These are phyloP conservation scores for Talaromyces sp. DNA, from an alignment of 2,329 filamentous ascomycete genomes.

Conservation along the genomic window DNA sequence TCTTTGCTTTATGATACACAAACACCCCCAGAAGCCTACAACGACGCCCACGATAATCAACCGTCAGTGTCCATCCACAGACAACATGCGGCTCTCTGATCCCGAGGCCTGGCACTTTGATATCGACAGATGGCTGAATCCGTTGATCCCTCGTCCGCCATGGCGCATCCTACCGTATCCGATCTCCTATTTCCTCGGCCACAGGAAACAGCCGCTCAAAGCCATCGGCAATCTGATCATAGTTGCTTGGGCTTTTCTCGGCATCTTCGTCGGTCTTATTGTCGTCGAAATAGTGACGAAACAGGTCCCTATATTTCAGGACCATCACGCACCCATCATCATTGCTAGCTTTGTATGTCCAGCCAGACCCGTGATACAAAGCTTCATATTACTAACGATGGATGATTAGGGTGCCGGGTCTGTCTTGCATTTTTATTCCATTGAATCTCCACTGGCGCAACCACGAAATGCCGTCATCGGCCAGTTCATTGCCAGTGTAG, in stretches of 20 bases:
- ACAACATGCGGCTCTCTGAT: slow-evolving; percentile 20
- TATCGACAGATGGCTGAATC: slow-evolving; percentile 74
- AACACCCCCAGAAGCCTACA: background rate
- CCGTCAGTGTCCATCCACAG: background rate
- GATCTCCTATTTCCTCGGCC: slow-evolving; percentile 66
- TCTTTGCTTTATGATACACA: background rate
- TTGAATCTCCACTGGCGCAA: slow-evolving; percentile 69
- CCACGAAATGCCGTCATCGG: slow-evolving; percentile 67
- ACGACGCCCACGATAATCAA: background rate
- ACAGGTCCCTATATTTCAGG: slow-evolving; percentile 54
- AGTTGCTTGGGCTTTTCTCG: slow-evolving; percentile 62
- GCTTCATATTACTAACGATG: background rate
- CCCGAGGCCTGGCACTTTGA: slow-evolving; percentile 57
- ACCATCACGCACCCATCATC: slow-evolving; percentile 57
- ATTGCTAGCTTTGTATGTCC: slow-evolving; percentile 66
- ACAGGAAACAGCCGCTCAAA: slow-evolving; percentile 45
- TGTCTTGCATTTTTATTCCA: slow-evolving; percentile 70
- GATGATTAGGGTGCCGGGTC: slow-evolving; percentile 63
- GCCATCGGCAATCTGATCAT: slow-evolving; percentile 57
- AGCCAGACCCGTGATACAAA: background rate
- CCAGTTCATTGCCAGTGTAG: slow-evolving; percentile 61
- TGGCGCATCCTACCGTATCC: slow-evolving; percentile 62
- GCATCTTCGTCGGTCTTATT: slow-evolving; percentile 60
- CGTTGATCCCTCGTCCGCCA: slow-evolving; percentile 62
- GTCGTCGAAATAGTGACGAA: slow-evolving; percentile 58